These are phyloP conservation scores for Colletotrichum cordylinicola DNA, from an alignment of 2,329 filamentous ascomycete genomes.

Conservation along the genomic window DNA sequence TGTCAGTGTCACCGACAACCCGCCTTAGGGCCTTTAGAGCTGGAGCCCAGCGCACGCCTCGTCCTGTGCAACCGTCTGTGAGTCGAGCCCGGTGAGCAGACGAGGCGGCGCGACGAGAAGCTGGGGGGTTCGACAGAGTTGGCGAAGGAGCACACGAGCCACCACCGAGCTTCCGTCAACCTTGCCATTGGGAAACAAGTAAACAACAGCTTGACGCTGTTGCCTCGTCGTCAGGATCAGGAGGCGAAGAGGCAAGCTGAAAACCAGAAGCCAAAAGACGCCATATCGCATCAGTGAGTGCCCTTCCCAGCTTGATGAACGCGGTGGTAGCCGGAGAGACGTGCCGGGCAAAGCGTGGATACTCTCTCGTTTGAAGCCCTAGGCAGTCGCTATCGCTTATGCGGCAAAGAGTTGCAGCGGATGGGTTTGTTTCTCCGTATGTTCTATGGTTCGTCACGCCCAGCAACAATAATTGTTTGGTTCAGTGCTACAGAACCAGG, in stretches of 20 bases:
- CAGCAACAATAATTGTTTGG: background rate
- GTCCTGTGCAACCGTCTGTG: constrained; percentile 1
- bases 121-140: background rate
- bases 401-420: background rate
- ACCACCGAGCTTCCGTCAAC: background rate
- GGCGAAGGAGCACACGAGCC: background rate
- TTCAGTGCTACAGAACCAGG: background rate
- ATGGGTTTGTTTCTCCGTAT: background rate
- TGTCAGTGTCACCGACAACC: background rate
- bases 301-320: background rate
- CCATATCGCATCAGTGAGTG: background rate
- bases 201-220: background rate
- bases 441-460: background rate
- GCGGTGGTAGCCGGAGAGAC: background rate
- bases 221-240: background rate
- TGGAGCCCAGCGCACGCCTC: background rate
- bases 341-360: background rate
- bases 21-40: background rate
- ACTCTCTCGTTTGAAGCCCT: background rate
- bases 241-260: background rate
- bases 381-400: background rate
- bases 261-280: background rate
- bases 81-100: background rate
- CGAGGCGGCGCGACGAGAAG: background rate
- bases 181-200: background rate